Base-by-base conservation (phyloP, 805 yeast species). In the Teunomyces gatunensis region DNA sequence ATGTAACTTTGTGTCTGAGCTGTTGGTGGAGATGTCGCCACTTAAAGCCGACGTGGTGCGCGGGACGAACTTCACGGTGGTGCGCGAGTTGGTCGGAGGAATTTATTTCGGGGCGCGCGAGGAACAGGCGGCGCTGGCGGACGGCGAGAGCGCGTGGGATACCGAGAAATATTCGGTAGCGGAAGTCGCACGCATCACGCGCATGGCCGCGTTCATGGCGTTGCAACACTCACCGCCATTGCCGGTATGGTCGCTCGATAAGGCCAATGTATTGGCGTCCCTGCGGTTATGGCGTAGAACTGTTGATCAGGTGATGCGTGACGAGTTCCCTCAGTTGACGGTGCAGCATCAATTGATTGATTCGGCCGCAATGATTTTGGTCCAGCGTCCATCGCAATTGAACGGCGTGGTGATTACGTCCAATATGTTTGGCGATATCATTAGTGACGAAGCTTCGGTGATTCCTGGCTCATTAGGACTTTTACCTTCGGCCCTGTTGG, bases 201-300 rank as follows among this genome's bases (percentile, higher is more conserved):
- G 98, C 71, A 92, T 94, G 97, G 99, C 98, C 46, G 98, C 96
- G 2, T 94, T 89, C 72, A 73, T 94, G 75, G 97, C 99, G 29
- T 77, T 89, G 58, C 99, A 94, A 73, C 85, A 82, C 61, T 78
- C 83, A 64, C 99, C 99, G 45, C 99, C 99, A 33, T 77, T 85
- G 63, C 97, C 97, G 46, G 79, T 94, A 49, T 90, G 96, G 96
- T 89, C 96, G 18, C 76, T 94, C 57, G 99, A 94, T 69, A 94
- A 94, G 78, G 99, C 99, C 49, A 94, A 94, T 58, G 99, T 94
- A 39, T 79, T 94, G 62, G 99, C 99, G 1, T 85, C 96, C 23
- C 89, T 97, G 39, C 83, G 99, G 69, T 77, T 94, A 60, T 94
- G 99, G 99, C 84, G 99, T 73, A 85, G 82, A 68, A 89, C 96